A percentile compares a stretch with the other conserved stretches of the same genome.
Evolutionary conservation across 306 rosid species (phyloP).

Genomic region (Mucuna pruriens): DNA sequence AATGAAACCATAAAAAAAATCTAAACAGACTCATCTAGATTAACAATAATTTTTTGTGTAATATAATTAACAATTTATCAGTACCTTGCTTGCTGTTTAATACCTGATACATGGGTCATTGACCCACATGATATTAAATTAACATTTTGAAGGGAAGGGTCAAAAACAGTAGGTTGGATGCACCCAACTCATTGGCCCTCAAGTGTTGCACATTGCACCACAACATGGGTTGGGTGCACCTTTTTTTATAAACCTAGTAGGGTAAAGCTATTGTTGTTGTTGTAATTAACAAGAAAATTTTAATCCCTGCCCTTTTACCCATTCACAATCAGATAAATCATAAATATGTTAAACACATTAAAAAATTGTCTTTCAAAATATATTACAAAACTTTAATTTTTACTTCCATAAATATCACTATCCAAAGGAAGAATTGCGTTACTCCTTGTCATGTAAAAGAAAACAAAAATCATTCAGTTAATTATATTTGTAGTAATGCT

Average conservation of each 20-base stretch:
- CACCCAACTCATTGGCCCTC: too few relatives aligned
- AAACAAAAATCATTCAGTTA: neutral
- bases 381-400: neutral
- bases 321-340: constrained; percentile 16
- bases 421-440: neutral
- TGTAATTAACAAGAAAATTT: neutral
- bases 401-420: constrained; percentile 7
- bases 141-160: neutral
- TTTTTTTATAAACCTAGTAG: neutral
- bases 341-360: constrained; percentile 8
- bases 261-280: neutral
- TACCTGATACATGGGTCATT: neutral
- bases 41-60: neutral
- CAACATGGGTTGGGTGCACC: neutral
- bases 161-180: neutral
- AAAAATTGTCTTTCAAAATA: neutral
- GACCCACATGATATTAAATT: neutral
- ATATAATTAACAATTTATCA: neutral
- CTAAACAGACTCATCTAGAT: neutral
- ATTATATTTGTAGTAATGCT: neutral
- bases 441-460: constrained; percentile 18
- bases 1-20: constrained; percentile 1
- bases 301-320: neutral
- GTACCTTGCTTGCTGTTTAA: neutral
- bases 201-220: neutral